Evolutionary conservation across 345 rosid genomes (phyloP).

Genomic region (Excoecaria agallocha): DNA sequence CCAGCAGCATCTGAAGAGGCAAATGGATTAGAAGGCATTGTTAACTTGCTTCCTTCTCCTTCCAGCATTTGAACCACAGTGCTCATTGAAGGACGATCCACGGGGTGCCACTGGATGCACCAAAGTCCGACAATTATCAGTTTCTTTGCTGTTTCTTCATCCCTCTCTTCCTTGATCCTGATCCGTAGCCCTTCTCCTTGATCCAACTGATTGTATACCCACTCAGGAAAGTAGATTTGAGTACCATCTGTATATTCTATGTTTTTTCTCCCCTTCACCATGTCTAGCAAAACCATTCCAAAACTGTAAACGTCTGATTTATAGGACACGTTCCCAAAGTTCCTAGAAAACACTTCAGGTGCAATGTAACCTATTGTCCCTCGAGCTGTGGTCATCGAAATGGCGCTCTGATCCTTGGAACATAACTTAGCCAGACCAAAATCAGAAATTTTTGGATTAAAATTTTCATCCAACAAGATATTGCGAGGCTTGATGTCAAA

Average conservation of each 20-base stretch:
- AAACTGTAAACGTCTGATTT: constrained; percentile 29
- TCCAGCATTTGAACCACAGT: constrained; percentile 7
- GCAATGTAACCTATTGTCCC: constrained; percentile 31
- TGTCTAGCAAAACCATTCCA: constrained; percentile 21
- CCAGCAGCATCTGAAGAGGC: constrained; percentile 8
- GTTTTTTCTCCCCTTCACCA: constrained; percentile 27
- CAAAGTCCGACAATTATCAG: constrained; percentile 11
- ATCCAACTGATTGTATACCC: constrained; percentile 13
- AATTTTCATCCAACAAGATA: constrained; percentile 18
- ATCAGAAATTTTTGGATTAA: constrained; percentile 25
- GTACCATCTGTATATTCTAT: background rate
- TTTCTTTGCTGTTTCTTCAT: constrained; percentile 8
- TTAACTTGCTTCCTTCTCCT: background rate
- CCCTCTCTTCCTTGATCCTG: constrained; percentile 1
- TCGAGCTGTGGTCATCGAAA: constrained; percentile 31
- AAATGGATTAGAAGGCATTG: constrained; percentile 11
- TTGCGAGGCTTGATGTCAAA: constrained; percentile 30
- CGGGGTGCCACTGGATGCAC: constrained; percentile 17
- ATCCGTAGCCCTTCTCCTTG: constrained; percentile 14
- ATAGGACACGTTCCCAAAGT: constrained; percentile 22
- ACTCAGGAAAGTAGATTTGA: constrained; percentile 15
- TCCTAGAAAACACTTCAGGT: constrained; percentile 31
- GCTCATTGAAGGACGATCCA: constrained; percentile 10
- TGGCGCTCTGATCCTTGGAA: constrained; percentile 27
- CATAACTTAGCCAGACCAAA: constrained; percentile 27